phyloP scores from a whole-genome alignment of 23 red algal genomes.

The Gracilaria vermiculophylla region DNA sequence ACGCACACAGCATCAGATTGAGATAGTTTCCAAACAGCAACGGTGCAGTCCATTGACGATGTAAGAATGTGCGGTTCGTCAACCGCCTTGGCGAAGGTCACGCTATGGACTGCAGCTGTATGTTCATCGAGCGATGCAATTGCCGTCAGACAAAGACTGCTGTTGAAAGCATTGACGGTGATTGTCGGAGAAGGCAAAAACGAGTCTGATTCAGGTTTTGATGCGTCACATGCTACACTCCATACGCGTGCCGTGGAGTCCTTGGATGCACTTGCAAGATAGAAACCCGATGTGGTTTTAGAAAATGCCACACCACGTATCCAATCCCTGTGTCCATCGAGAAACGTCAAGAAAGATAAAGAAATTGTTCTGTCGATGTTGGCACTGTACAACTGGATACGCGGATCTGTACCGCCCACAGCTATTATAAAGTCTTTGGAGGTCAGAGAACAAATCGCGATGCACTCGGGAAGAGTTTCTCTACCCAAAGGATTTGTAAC shows the following conservation, averaged over 20 bases:
- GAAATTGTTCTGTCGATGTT: background rate
- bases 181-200: conserved; percentile 11
- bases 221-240: background rate
- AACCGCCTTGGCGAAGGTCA: conserved; percentile 9
- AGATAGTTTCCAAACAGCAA: conserved; percentile 41
- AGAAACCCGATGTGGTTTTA: background rate
- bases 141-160: background rate
- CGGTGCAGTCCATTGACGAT: conserved; percentile 63
- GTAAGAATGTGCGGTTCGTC: conserved; percentile 16
- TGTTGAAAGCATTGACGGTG: background rate
- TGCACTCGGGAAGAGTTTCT: conserved; percentile 24
- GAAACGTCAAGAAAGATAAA: background rate
- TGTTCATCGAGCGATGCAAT: conserved; percentile 49
- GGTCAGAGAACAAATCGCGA: conserved; percentile 1
- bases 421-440: conserved; percentile 2
- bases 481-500: background rate
- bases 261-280: conserved; percentile 32
- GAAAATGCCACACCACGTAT: conserved; percentile 50
- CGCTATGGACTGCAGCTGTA: conserved; percentile 38
- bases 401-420: conserved; percentile 48
- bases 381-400: conserved; percentile 20
- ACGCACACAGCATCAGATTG: conserved; percentile 18
- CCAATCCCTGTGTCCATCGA: conserved; percentile 65
- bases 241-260: conserved; percentile 46
- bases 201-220: background rate